Base-by-base conservation (phyloP, 495 filamentous ascomycete genomes). In the Aspergillus leporis region DNA sequence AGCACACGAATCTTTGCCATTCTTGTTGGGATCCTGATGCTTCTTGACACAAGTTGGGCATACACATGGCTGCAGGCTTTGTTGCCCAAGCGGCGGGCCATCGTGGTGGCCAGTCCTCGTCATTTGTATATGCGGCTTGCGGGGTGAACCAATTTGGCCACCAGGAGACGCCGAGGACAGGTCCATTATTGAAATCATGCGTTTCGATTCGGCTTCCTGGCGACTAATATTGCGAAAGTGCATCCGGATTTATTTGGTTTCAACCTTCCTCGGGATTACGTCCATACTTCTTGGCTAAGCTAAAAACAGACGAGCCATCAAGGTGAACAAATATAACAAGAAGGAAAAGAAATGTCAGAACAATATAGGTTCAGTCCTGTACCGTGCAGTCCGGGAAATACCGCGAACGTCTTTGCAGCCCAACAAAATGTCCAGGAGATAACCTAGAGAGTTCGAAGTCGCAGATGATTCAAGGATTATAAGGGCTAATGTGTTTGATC, bases 1-100 rank as follows among this genome's bases (percentile, higher is more conserved):
- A 59, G 58, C 64, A 57, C 59, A 58, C 64, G 54, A 48, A 59
- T 59, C 61, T 53, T 61, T 57, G 54, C 19, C 45, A 32, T 36
- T 22, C 51, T 53, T 53, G 53, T 53, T 48, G 46, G 55, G 55
- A 63, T 59, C 31, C 25, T 51, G 58, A 55, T 49, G 12, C 16
- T 49, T 55, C 57, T 61, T 32, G 55, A 60, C 32, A n/a, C 36
- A 7, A 55, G 58, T 70, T 68, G 68, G 68, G 68, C 68, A 70
- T 58, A 65, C 61, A 70, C 51, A 14, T 65, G n/a, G 34, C 61
- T 70, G 68, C 68, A 68, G 46, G 65, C 55, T 50, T 70, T 63
- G 68, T 68, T 60, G 68, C 68, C 68, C 68, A 68, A 70, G 47
- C 52, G 47, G 53, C 56, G 58, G 59, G 55, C 60, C 30, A 53